These are phyloP conservation scores for Lentinula edodes DNA, from an alignment of 768 basidiomycete species.

Conservation along the genomic window DNA sequence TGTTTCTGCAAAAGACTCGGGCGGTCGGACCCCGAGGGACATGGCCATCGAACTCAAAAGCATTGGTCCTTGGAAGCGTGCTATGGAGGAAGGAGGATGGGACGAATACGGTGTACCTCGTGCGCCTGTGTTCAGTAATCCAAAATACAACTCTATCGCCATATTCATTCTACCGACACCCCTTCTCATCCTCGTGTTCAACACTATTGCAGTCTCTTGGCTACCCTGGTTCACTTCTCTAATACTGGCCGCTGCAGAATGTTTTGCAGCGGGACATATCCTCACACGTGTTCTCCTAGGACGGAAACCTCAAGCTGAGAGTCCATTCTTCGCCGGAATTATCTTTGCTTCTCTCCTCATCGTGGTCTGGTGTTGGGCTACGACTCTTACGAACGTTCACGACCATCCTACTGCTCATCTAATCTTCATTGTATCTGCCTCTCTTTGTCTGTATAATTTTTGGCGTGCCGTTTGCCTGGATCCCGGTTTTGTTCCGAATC, in stretches of 20 bases:
- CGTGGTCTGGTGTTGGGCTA: slow-evolving; percentile 81
- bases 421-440: slow-evolving; percentile 63
- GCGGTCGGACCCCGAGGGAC: slow-evolving; percentile 85
- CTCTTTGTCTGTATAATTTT: slow-evolving; percentile 83
- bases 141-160: slow-evolving; percentile 79
- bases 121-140: slow-evolving; percentile 59
- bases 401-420: slow-evolving; percentile 73
- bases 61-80: slow-evolving; percentile 83
- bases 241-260: slow-evolving; percentile 77
- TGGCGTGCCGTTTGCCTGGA: slow-evolving; percentile 87
- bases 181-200: slow-evolving; percentile 80
- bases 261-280: slow-evolving; percentile 91
- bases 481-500: slow-evolving; percentile 45
- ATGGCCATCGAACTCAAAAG: slow-evolving; percentile 95
- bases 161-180: slow-evolving; percentile 76
- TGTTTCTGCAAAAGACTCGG: slow-evolving; percentile 65
- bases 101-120: slow-evolving; percentile 68
- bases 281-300: slow-evolving; percentile 85
- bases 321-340: slow-evolving; percentile 92
- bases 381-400: slow-evolving; percentile 73
- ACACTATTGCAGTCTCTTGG: slow-evolving; percentile 57
- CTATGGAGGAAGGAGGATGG: slow-evolving; percentile 82
- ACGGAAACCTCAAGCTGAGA: slow-evolving; percentile 77
- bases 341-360: slow-evolving; percentile 82
- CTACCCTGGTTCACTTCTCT: slow-evolving; percentile 88